Evolutionary conservation across 352 stramenopile species (phyloP), one percentile per base, ranked within the genome.

Genomic region (Phytophthora kernoviae): DNA sequence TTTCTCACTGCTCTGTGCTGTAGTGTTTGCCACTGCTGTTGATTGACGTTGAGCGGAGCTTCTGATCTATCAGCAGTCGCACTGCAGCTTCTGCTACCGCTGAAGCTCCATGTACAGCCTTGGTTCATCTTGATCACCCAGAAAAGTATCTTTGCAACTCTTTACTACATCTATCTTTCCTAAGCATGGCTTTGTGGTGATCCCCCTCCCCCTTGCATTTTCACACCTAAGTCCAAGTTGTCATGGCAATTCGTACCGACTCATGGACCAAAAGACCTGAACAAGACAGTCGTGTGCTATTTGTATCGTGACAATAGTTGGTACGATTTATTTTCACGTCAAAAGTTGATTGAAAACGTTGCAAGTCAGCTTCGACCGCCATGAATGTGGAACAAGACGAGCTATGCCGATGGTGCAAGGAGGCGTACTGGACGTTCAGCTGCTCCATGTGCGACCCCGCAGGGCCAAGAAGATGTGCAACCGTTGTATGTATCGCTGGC

Each of bases 361-460:
- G n/a, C n/a, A 33, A 9, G 42, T 18, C 9, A 48, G 12, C 21
- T 46, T 62, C 18, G 40, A 18, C 32, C 15, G n/a, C 15, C 50
- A 57, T 48, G 14, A 52, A 52, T n/a, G 33, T n/a, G 7, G 0
- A 1, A 36, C 21, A 5, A 32, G 33, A 66, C 14, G 27, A 22
- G 15, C 15, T 40, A 0, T 84, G 75, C 39, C 55, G 67, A 17
- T 84, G 75, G 75, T 84, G 75, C 51, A 40, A 57, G 24, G 54
- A 55, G 22, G 32, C 40, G 41, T 32, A 20, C 14, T 81, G 72
- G 72, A 42, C 27, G 3, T 73, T 65, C 54, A 52, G 47, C 47
- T 84, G 75, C 56, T 59, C 58, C 15, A 59, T 54, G 43, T 84
- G 75, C 54, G 62, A 81, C 65, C 71, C 20, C 68, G 68, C 33